A percentile compares a stretch with the other conserved stretches of the same genome.
These are phyloP conservation scores for Trichoderma polysporum DNA, from an alignment of 2,329 filamentous ascomycete species.

Conservation along the genomic window DNA sequence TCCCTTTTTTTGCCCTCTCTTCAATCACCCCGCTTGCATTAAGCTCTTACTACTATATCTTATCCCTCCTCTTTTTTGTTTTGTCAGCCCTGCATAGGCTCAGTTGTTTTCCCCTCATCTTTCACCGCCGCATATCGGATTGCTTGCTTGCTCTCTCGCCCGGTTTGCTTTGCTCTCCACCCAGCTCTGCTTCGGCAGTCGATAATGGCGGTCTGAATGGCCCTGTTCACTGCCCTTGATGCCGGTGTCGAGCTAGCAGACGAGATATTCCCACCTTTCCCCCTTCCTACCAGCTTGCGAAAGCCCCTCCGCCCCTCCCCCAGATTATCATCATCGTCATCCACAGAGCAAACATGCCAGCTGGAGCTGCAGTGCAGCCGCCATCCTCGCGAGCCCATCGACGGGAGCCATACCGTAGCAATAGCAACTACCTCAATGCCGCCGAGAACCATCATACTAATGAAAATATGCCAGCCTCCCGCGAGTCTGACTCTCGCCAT, in stretches of 20 bases:
- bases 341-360: conserved; percentile 17
- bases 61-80: background rate
- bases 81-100: conserved; percentile 15
- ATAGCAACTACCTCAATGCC: background rate
- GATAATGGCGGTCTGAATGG: conserved; percentile 19
- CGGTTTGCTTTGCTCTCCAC: conserved; percentile 3
- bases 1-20: background rate
- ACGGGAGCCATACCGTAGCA: conserved; percentile 2
- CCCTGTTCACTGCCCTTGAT: conserved; percentile 11
- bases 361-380: conserved; percentile 22
- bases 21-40: background rate
- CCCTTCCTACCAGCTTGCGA: background rate
- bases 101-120: background rate
- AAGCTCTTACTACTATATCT: background rate
- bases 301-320: conserved; percentile 7
- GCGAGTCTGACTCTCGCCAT: conserved; percentile 15
- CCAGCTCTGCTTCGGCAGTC: conserved; percentile 9
- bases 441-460: conserved; percentile 4
- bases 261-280: conserved; percentile 2
- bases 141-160: background rate
- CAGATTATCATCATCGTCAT: conserved; percentile 2
- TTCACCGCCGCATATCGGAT: conserved; percentile 17
- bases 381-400: conserved; percentile 11
- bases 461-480: conserved; percentile 17
- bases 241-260: conserved; percentile 13